phyloP scores from a whole-genome alignment of 768 basidiomycete species.

The Suillus tomentosus region DNA sequence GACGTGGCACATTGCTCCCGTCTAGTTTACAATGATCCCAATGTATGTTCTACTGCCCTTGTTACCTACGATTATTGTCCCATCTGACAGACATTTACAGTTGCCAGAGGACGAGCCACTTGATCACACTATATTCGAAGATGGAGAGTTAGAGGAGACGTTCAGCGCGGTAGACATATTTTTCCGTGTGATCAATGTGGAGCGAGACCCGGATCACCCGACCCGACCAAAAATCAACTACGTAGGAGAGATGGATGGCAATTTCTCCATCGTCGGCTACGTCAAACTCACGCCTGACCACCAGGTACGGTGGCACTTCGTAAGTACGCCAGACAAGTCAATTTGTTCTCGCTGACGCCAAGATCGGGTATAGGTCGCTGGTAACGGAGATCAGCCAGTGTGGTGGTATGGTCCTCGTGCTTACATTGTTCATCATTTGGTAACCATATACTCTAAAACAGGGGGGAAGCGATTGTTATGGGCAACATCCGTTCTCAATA shows the following conservation, averaged over 20 bases:
- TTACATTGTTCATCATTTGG: background rate
- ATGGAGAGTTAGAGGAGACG: constrained; percentile 50
- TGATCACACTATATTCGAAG: constrained; percentile 52
- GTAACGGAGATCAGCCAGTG: constrained; percentile 51
- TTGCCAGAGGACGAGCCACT: constrained; percentile 34
- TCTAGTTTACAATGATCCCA: constrained; percentile 52
- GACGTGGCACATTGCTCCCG: constrained; percentile 7
- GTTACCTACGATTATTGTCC: background rate
- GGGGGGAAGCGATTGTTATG: constrained; percentile 63
- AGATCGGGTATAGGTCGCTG: constrained; percentile 42
- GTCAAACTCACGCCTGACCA: constrained; percentile 59
- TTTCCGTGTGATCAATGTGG: constrained; percentile 43
- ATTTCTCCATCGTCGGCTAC: constrained; percentile 52
- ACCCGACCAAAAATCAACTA: constrained; percentile 56
- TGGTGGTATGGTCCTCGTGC: constrained; percentile 48
- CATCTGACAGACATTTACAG: constrained; percentile 22
- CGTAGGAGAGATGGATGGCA: constrained; percentile 50
- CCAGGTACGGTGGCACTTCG: constrained; percentile 65
- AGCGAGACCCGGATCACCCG: constrained; percentile 49
- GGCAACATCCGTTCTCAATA: constrained; percentile 60
- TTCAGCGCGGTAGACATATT: constrained; percentile 51
- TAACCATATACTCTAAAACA: constrained; percentile 24
- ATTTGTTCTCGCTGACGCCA: constrained; percentile 12
- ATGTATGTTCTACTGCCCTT: constrained; percentile 21
- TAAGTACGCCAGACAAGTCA: constrained; percentile 34